Evolutionary conservation across 2,329 filamentous ascomycete species (phyloP), one percentile per base, ranked within the genome.

Genomic region (Hypoxylon sp.): DNA sequence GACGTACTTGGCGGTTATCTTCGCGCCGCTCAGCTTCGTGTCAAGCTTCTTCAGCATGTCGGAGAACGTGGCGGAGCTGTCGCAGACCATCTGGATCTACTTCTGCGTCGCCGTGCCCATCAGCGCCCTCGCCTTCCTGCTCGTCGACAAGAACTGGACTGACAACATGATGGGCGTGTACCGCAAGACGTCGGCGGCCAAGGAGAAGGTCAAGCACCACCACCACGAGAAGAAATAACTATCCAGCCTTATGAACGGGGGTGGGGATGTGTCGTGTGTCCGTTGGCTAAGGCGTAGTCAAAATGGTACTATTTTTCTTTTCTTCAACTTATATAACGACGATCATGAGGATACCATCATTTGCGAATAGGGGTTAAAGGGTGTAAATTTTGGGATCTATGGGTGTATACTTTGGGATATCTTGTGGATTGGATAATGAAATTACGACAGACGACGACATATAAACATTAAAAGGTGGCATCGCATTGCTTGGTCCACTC

Each of bases 41-140:
- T 68, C 68, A 13, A 70, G 68, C 57, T 70, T 72, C 62, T 70
- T 72, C 65, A 69, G 67, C 61, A 72, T 72, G 70, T 54, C 66
- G 17, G 20, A n/a, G 20, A 54, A 71, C 53, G 52, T 72, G 6
- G 10, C 55, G 4, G 48, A 34, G 2, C 56, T 71, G 11, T 32
- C 59, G 4, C 56, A 63, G 44, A 72, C 70, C 6, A 64, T 69
- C 60, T 70, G 68, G 68, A 52, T 72, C 37, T 72, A 68, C 56
- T 72, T 72, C 56, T 62, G 55, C 47, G 68, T 70, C 41, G 70
- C 70, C n/a, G 37, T 68, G 15, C 70, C 70, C 49, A 56, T 71
- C 59, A 68, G 63, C 48, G 22, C 65, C 13, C 41, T 64, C 8
- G 70, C 68, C 20, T 70, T 66, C 43, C 48, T 70, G 24, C 15